Evolutionary conservation across 2,329 filamentous ascomycete genomes (phyloP), one percentile per base, ranked within the genome.

Genomic region (Diaporthe eres): DNA sequence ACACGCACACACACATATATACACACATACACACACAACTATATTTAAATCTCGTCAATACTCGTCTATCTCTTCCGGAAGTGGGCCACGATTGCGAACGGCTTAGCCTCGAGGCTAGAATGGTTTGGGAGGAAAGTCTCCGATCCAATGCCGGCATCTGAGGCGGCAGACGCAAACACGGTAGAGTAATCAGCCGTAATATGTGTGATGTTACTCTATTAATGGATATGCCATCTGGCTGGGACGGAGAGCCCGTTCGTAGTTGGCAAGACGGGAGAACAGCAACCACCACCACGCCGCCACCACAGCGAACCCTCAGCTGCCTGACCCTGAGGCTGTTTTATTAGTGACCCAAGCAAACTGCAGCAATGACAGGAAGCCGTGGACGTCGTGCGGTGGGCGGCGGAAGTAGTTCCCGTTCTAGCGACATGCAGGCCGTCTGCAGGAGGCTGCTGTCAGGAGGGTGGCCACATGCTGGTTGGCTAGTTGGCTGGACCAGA

Each of bases 401-500:
- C 37, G 31, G 25, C 57, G 58, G 42, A 72, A 39, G 34, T 37
- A 25, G 67, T 28, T 28, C 68, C 58, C 37, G n/a, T 58, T 75
- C 58, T 17, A 68, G 71, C 71, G 25, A 60, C 25, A 10, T 70
- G 71, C 74, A 76, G 61, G 34, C 72, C 28, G 37, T 49, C 53
- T 74, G 71, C 74, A 76, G 71, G 71, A 63, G 37, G 71, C 47
- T 39, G 68, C 58, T 44, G 74, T 76, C 74, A 76, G 74, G 61
- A 73, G 70, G 60, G 39, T 51, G 70, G 39, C 8, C 61, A 22
- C 6, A 34, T 57, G n/a, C 53, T 55, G 61, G 42, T 49, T 34
- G 73, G 65, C 65, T 19, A 19, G 49, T 15, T 17, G 65, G 65
- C 65, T 39, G 15, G n/a, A 55, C 49, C 65, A 42, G 34, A 55